These are phyloP conservation scores for Monosporascus sp. DNA, from an alignment of 2,329 filamentous ascomycete species.

Conservation along the genomic window DNA sequence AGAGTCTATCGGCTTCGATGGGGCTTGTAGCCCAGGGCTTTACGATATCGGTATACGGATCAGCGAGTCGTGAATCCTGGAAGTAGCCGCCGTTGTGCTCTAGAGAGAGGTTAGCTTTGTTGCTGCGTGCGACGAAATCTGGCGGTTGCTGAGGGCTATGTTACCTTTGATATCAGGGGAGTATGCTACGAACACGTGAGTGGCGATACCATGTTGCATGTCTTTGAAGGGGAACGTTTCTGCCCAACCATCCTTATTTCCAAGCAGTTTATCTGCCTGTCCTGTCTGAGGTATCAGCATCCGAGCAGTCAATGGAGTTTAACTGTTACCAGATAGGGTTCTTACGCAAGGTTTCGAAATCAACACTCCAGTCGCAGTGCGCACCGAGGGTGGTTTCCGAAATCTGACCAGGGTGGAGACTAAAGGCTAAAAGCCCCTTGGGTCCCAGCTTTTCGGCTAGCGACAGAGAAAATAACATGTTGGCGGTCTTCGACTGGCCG, in stretches of 20 bases:
- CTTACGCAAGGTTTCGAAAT: slow-evolving; percentile 1
- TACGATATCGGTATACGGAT: slow-evolving; percentile 18
- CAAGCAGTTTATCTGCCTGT: no score
- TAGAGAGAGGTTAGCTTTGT: background rate
- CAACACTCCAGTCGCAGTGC: slow-evolving; percentile 2
- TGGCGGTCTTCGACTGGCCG: slow-evolving; percentile 35
- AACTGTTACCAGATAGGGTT: no score
- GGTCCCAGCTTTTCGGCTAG: slow-evolving; percentile 13
- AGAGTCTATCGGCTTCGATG: slow-evolving; percentile 28
- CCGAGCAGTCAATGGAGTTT: no score
- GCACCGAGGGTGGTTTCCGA: background rate
- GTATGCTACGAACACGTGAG: no score
- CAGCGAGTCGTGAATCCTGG: slow-evolving; percentile 21
- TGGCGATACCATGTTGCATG: no score
- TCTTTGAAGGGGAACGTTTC: no score
- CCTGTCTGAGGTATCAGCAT: no score
- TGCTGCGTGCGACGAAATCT: background rate
- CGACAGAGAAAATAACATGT: slow-evolving; percentile 21
- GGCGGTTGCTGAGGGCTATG: background rate
- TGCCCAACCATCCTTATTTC: no score
- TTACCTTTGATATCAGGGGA: no score
- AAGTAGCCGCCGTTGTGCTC: slow-evolving; percentile 25
- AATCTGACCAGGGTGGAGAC: slow-evolving; percentile 27
- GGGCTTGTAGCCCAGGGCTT: slow-evolving; percentile 21
- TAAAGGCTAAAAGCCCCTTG: slow-evolving; percentile 20